Conservation (phyloP, 805 yeast genomes). For the Saccharomycopsis fibuligera region DNA sequence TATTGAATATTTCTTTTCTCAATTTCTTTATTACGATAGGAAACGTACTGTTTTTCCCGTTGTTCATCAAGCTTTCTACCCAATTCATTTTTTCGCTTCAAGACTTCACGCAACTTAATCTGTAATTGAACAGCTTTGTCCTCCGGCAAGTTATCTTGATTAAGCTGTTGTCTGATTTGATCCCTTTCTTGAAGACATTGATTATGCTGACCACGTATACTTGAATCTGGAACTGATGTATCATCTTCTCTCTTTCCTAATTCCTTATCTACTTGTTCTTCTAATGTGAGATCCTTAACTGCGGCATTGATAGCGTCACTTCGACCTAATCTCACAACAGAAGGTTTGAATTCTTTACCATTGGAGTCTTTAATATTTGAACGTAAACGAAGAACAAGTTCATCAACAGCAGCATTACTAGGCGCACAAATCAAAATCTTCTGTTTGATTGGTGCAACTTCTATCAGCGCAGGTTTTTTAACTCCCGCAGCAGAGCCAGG, state of each 20-base stretch:
- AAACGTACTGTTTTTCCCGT: slow-evolving; percentile 65
- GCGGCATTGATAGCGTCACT: slow-evolving; percentile 80
- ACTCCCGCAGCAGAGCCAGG: slow-evolving; percentile 24
- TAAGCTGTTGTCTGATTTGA: slow-evolving; percentile 37
- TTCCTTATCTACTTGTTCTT: slow-evolving; percentile 71
- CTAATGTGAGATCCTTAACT: slow-evolving; percentile 78
- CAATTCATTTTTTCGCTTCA: slow-evolving; percentile 55
- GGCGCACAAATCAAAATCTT: slow-evolving; percentile 93
- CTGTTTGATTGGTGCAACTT: slow-evolving; percentile 29
- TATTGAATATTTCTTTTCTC: slow-evolving; percentile 72
- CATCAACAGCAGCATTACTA: slow-evolving; percentile 98
- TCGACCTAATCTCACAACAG: slow-evolving; percentile 81
- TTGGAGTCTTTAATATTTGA: slow-evolving; percentile 56
- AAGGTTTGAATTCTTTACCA: slow-evolving; percentile 52
- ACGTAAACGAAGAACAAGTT: slow-evolving; percentile 74
- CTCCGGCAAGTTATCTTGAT: slow-evolving; percentile 30
- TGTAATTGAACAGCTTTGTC: slow-evolving; percentile 42
- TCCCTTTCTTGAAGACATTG: slow-evolving; percentile 55
- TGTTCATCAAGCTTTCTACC: slow-evolving; percentile 73
- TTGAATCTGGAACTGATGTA: slow-evolving; percentile 37
- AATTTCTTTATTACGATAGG: slow-evolving; percentile 67
- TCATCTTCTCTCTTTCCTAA: slow-evolving; percentile 36
- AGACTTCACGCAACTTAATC: slow-evolving; percentile 46
- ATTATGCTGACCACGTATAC: slow-evolving; percentile 44
- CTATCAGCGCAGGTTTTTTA: slow-evolving; percentile 15